Evolutionary conservation across 352 stramenopile genomes (phyloP).

Genomic region (Pythium angustatum): DNA sequence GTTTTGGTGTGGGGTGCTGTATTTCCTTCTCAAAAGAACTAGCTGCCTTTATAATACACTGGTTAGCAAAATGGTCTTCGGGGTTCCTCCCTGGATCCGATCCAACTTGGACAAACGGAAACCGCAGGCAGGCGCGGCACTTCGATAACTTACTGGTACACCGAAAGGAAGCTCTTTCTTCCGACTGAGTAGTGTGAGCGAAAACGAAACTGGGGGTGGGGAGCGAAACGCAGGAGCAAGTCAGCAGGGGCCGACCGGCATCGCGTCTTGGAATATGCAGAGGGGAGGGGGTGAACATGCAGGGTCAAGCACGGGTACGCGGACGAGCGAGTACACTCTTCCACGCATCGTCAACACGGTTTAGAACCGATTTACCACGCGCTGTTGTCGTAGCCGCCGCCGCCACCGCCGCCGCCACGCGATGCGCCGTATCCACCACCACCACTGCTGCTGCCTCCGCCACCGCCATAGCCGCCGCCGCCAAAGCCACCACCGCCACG

Average conservation of each 20-base stretch:
- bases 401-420: conserved; percentile 36
- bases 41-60: conserved; percentile 44
- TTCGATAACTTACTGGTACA: conserved; percentile 43
- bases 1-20: conserved; percentile 2
- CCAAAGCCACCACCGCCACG: conserved; percentile 53
- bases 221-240: neutral
- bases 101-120: conserved; percentile 31
- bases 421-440: conserved; percentile 54
- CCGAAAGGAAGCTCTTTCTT: conserved; percentile 42
- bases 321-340: conserved; percentile 33
- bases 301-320: conserved; percentile 16
- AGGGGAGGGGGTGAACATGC: conserved; percentile 8
- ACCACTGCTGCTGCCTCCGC: conserved; percentile 38
- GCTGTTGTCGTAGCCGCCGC: conserved; percentile 80
- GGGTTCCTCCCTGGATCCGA: conserved; percentile 33
- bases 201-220: conserved; percentile 10
- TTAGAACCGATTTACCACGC: conserved; percentile 68
- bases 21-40: conserved; percentile 37
- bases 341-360: conserved; percentile 41
- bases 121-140: conserved; percentile 38
- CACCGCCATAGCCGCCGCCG: conserved; percentile 44
- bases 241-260: neutral
- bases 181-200: conserved; percentile 21
- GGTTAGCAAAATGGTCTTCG: conserved; percentile 43
- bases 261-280: conserved; percentile 13